Conservation (phyloP, 2,329 filamentous ascomycete species). For the Nemania sp. region DNA sequence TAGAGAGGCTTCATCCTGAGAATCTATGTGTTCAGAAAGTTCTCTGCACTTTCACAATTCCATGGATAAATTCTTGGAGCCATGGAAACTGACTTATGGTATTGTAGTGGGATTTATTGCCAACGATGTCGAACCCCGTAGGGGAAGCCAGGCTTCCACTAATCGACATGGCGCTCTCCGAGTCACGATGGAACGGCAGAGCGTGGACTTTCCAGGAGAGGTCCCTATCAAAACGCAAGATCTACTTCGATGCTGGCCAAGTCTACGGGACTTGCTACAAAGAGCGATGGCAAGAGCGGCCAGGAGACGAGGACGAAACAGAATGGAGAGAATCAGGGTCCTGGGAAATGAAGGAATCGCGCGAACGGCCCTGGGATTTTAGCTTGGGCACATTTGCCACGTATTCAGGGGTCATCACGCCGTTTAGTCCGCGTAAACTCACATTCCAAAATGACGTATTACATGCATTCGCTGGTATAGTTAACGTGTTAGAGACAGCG, state of each 20-base stretch:
- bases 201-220: conserved; percentile 4
- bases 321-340: not conserved
- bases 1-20: not conserved
- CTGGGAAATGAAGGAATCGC: not conserved
- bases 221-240: not conserved
- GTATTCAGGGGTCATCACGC: not conserved
- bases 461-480: conserved; percentile 6
- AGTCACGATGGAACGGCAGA: conserved; percentile 1
- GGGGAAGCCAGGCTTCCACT: conserved; percentile 2
- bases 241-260: conserved; percentile 1
- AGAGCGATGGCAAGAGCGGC: conserved; percentile 1
- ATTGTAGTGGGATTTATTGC: conserved; percentile 4
- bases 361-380: not conserved
- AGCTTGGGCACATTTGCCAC: not conserved
- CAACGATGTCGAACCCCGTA: conserved; percentile 2
- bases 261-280: conserved; percentile 3
- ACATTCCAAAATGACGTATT: conserved; percentile 1
- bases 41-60: not conserved
- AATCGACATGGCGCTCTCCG: conserved; percentile 2
- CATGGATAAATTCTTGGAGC: not conserved
- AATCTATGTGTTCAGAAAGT: not conserved
- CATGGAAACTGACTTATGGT: not conserved
- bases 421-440: conserved; percentile 7
- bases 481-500: conserved; percentile 1
- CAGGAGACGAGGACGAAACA: not conserved